A percentile compares a stretch with the other conserved stretches of the same genome.
Conservation (phyloP, 208 protist genomes). For the Trypanosoma caninum region DNA sequence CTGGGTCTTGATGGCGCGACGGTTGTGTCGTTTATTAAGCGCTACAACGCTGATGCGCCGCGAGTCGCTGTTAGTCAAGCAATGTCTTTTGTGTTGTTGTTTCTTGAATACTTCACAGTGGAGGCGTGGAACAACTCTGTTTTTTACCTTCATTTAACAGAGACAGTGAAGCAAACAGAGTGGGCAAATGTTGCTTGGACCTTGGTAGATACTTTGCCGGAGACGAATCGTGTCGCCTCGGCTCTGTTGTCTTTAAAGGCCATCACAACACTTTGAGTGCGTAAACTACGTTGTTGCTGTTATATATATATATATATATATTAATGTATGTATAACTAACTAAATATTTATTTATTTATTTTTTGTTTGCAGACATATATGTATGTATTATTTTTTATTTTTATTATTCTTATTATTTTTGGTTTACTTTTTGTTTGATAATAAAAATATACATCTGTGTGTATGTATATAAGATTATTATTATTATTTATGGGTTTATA, state of each 20-base stretch:
- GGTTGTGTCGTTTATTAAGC: conserved; percentile 11
- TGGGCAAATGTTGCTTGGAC: conserved; percentile 22
- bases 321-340: too few relatives aligned
- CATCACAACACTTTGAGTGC: conserved; percentile 9
- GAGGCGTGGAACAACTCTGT: conserved; percentile 73
- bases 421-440: conserved; percentile 16
- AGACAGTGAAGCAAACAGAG: conserved; percentile 14
- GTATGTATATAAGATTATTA: too few relatives aligned
- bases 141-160: conserved; percentile 30
- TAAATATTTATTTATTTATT: conserved; percentile 3
- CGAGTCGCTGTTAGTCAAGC: neutral
- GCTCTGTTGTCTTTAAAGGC: conserved; percentile 15
- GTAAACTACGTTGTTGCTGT: too few relatives aligned
- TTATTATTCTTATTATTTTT: conserved; percentile 13
- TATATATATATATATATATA: conserved; percentile 5
- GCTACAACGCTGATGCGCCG: neutral
- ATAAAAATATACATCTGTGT: too few relatives aligned
- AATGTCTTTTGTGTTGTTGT: conserved; percentile 16
- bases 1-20: conserved; percentile 4
- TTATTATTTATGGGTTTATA: neutral
- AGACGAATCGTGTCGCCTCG: conserved; percentile 13
- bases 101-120: conserved; percentile 68
- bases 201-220: conserved; percentile 16
- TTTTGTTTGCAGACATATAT: neutral
- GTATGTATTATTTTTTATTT: conserved; percentile 10